Evolutionary conservation across 495 filamentous ascomycete species (phyloP), one percentile per base, ranked within the genome.

Genomic region (Aspergillus sparsus): DNA sequence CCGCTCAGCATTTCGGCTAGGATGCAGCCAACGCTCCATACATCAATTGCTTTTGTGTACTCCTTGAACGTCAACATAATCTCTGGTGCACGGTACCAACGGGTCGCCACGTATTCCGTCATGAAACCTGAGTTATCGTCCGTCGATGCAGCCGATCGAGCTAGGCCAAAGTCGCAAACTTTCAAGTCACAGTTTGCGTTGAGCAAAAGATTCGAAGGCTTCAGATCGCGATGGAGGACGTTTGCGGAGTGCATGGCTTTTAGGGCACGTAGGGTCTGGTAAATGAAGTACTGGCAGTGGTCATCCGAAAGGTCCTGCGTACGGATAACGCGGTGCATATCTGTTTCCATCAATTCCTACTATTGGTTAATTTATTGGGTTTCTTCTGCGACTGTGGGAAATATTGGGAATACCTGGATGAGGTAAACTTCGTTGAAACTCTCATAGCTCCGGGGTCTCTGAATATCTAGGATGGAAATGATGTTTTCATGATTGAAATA

Each of bases 401-500:
- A 32, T 11, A 21, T 9, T 36, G 31, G 8, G 61, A 81, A 53
- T 82, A 96, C 92, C 82, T 98, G 94, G 63, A 99, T 98, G 60
- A 99, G 86, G 74, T 99, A 99, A 49, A 99, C 95, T 76, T 99
- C 95, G 50, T 91, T 93, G 74, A 99, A 99, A 47, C 86, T 88
- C 67, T 97, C 93, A 67, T 93, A 98, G 77, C 89, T 93, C 65
- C 93, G 83, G 21, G 95, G 95, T 80, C 96, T 94, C 78, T 99
- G 95, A 66, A 99, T 98, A 75, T 99, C 95, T 52, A 99, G 82
- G 66, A 99, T 99, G 37, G 93, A 97, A 70, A 99, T 99, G 77
- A 99, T 98, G 76, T 99, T 99, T 77, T 99, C 95, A 71, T 99
- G 95, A 78, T 99, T 99, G 83, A 99, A 99, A 77, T 99, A 98